Conservation (phyloP, 2,329 filamentous ascomycete species). For the Paecilomyces formosus region DNA sequence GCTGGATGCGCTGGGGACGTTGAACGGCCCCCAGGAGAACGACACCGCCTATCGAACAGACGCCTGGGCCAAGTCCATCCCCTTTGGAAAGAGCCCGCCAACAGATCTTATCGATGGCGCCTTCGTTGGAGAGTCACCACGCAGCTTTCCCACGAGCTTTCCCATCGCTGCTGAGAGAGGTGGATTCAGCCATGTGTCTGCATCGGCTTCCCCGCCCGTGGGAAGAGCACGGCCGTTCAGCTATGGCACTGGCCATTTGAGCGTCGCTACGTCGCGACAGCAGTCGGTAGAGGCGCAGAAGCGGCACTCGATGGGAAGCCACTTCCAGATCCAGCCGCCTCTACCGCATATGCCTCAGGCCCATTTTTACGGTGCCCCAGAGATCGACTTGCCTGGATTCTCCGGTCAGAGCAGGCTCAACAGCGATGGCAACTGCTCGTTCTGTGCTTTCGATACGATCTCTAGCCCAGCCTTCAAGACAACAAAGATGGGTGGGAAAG, state of each 20-base stretch:
- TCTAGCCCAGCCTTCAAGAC: slow-evolving; percentile 37
- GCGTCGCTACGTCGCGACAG: slow-evolving; percentile 28
- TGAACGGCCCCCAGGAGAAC: slow-evolving; percentile 22
- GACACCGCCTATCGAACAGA: slow-evolving; percentile 31
- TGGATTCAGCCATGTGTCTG: slow-evolving; percentile 32
- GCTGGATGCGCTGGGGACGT: slow-evolving; percentile 29
- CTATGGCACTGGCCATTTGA: slow-evolving; percentile 32
- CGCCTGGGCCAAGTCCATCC: slow-evolving; percentile 39
- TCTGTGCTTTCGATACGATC: slow-evolving; percentile 73
- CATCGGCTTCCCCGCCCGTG: slow-evolving; percentile 36
- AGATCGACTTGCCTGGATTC: slow-evolving; percentile 55
- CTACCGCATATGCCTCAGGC: slow-evolving; percentile 68
- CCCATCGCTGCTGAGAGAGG: slow-evolving; percentile 29
- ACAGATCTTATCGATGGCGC: slow-evolving; percentile 27
- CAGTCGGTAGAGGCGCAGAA: slow-evolving; percentile 30
- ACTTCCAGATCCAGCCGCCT: slow-evolving; percentile 38
- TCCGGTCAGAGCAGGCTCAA: slow-evolving; percentile 15
- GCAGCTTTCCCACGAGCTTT: slow-evolving; percentile 32
- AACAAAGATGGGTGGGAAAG: slow-evolving; percentile 44
- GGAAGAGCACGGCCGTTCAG: slow-evolving; percentile 34
- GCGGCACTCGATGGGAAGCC: slow-evolving; percentile 29
- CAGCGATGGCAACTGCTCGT: slow-evolving; percentile 56
- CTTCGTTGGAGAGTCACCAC: slow-evolving; percentile 30
- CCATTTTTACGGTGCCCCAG: slow-evolving; percentile 69
- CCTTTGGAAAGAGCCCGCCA: slow-evolving; percentile 38